phyloP scores from a whole-genome alignment of 2,329 filamentous ascomycete genomes.

The Penicillium brevicompactum region DNA sequence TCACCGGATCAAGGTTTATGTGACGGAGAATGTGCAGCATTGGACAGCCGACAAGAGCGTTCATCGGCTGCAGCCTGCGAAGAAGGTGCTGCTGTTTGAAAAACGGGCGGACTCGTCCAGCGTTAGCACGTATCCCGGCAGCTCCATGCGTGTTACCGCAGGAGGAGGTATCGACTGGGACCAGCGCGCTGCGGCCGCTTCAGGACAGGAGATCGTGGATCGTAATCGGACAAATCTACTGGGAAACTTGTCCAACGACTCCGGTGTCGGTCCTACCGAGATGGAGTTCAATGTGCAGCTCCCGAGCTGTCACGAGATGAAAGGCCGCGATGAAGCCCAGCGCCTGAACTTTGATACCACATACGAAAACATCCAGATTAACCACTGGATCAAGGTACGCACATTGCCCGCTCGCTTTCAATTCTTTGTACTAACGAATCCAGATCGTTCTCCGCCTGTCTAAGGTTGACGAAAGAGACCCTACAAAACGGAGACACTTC shows the following conservation, averaged over 20 bases:
- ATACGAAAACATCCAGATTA: slow-evolving; percentile 90
- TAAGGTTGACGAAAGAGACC: slow-evolving; percentile 75
- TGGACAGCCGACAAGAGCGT: slow-evolving; percentile 84
- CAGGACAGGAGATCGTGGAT: slow-evolving; percentile 57
- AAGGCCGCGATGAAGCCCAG: slow-evolving; percentile 65
- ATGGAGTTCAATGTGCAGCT: slow-evolving; percentile 94
- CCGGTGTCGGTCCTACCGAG: slow-evolving; percentile 82
- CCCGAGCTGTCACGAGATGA: slow-evolving; percentile 84
- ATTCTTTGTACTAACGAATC: slow-evolving; percentile 12
- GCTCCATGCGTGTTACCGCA: slow-evolving; percentile 73
- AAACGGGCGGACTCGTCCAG: slow-evolving; percentile 80
- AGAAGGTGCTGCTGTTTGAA: slow-evolving; percentile 84
- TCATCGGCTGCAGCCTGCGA: slow-evolving; percentile 78
- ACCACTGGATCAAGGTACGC: slow-evolving; percentile 91
- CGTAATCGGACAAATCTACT: slow-evolving; percentile 69
- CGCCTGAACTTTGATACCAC: slow-evolving; percentile 86
- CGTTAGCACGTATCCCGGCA: slow-evolving; percentile 71
- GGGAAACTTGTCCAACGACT: slow-evolving; percentile 75
- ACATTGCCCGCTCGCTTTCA: not conserved
- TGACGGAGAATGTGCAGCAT: slow-evolving; percentile 89
- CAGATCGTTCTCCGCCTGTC: slow-evolving; percentile 92
- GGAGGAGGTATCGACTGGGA: slow-evolving; percentile 78
- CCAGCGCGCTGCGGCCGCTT: slow-evolving; percentile 57
- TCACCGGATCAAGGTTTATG: slow-evolving; percentile 86
- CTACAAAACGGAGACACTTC: slow-evolving; percentile 80